phyloP scores from a whole-genome alignment of 345 rosid genomes.

The Pugionium cornutum region DNA sequence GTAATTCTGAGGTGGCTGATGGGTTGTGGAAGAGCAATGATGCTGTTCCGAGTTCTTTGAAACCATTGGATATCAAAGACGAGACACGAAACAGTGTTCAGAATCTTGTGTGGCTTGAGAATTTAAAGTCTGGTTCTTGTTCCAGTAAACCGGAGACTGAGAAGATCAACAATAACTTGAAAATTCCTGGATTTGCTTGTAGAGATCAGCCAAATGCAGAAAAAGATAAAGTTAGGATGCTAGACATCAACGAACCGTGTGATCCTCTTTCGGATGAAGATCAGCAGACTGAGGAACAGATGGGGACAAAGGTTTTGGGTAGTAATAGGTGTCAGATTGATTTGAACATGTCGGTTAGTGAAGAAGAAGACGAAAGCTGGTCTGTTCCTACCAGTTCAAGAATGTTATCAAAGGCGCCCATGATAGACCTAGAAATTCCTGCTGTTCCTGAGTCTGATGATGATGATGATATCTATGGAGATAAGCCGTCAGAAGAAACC shows the following conservation, averaged over 20 bases:
- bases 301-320: conserved; percentile 19
- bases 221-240: conserved; percentile 48
- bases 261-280: conserved; percentile 49
- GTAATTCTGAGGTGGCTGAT: conserved; percentile 43
- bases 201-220: conserved; percentile 45
- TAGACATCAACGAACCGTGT: conserved; percentile 92
- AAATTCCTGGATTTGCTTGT: conserved; percentile 47
- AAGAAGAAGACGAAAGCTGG: conserved; percentile 49
- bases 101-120: conserved; percentile 42
- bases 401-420: conserved; percentile 39
- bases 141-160: conserved; percentile 38
- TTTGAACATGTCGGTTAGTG: conserved; percentile 56
- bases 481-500: conserved; percentile 22
- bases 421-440: conserved; percentile 60
- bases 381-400: conserved; percentile 37
- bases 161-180: conserved; percentile 39
- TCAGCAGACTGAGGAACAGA: conserved; percentile 3
- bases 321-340: conserved; percentile 51
- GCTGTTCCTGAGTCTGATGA: conserved; percentile 40
- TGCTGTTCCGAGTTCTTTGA: background rate
- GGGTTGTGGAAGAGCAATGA: conserved; percentile 41
- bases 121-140: conserved; percentile 32
- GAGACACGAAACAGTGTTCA: conserved; percentile 36
- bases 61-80: conserved; percentile 21
- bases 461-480: background rate